Evolutionary conservation across 768 basidiomycete genomes (phyloP).

Genomic region (Rhizopogon vinicolor): DNA sequence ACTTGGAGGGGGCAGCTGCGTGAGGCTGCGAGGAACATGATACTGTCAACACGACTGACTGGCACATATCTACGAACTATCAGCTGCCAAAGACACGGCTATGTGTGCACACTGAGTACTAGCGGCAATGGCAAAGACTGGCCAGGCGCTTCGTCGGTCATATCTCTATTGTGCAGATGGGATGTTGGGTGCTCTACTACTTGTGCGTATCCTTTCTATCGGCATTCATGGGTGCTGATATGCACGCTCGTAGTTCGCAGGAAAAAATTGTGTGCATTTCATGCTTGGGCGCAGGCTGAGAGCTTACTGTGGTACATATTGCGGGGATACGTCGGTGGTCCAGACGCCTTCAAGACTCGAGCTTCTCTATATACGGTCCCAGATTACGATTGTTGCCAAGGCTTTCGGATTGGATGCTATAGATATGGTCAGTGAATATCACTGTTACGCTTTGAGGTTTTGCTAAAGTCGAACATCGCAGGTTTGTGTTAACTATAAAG

Average conservation of each 20-base stretch:
- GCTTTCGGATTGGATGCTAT: constrained; percentile 82
- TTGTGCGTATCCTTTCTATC: constrained; percentile 41
- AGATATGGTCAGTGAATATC: constrained; percentile 64
- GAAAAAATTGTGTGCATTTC: constrained; percentile 72
- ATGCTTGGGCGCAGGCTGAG: not conserved
- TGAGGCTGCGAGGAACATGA: no score
- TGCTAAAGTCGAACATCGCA: constrained; percentile 21
- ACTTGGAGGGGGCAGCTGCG: no score
- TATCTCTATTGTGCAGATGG: not conserved
- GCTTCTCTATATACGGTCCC: constrained; percentile 78
- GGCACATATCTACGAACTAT: not conserved
- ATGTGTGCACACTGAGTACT: not conserved
- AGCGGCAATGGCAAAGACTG: not conserved
- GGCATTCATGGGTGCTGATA: not conserved
- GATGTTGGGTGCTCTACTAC: constrained; percentile 58
- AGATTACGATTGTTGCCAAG: constrained; percentile 77
- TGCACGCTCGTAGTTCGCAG: constrained; percentile 67
- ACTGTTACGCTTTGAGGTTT: not conserved
- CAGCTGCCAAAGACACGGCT: not conserved
- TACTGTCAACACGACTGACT: not conserved
- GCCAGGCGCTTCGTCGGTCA: not conserved
- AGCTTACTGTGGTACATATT: constrained; percentile 46
- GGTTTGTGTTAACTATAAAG: constrained; percentile 89
- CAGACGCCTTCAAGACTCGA: constrained; percentile 73
- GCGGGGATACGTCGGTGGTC: constrained; percentile 81